Evolutionary conservation across 768 basidiomycete species (phyloP).

Genomic region (Udeniomyces megalosporus): DNA sequence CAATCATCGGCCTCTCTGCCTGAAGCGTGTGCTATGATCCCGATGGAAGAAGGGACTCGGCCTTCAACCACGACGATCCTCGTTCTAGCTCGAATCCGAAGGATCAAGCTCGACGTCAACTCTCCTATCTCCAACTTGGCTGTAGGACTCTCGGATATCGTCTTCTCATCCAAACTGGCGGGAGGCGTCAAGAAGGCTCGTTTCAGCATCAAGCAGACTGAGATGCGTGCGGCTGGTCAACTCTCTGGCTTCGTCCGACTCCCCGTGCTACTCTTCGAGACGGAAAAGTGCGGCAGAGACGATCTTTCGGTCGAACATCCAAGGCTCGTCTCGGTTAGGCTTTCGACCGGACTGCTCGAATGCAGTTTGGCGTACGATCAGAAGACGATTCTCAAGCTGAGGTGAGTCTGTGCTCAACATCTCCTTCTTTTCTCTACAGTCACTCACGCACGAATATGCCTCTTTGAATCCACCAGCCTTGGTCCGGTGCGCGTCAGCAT

Average conservation of each 20-base stretch:
- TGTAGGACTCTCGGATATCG: constrained; percentile 46
- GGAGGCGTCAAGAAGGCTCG: constrained; percentile 48
- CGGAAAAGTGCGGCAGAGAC: background rate
- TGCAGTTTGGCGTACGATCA: constrained; percentile 19
- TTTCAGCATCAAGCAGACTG: constrained; percentile 40
- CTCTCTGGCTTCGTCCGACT: constrained; percentile 24
- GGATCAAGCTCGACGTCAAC: constrained; percentile 58
- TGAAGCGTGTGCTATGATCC: constrained; percentile 12
- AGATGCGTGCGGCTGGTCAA: constrained; percentile 35
- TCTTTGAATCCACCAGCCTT: constrained; percentile 15
- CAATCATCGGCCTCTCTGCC: constrained; percentile 20
- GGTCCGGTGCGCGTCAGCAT: constrained; percentile 23
- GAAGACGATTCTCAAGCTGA: constrained; percentile 22
- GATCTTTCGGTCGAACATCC: background rate
- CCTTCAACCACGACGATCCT: constrained; percentile 37
- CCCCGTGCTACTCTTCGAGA: constrained; percentile 20
- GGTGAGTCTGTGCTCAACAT: constrained; percentile 21
- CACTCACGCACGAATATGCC: too few relatives aligned
- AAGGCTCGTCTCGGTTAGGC: constrained; percentile 20
- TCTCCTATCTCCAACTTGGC: constrained; percentile 61
- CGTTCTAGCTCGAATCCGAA: constrained; percentile 53
- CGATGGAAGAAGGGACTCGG: background rate
- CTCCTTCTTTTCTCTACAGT: background rate
- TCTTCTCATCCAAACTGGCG: constrained; percentile 51
- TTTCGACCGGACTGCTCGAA: constrained; percentile 12